phyloP scores from a whole-genome alignment of 495 filamentous ascomycete genomes.

The Viridothelium virens region DNA sequence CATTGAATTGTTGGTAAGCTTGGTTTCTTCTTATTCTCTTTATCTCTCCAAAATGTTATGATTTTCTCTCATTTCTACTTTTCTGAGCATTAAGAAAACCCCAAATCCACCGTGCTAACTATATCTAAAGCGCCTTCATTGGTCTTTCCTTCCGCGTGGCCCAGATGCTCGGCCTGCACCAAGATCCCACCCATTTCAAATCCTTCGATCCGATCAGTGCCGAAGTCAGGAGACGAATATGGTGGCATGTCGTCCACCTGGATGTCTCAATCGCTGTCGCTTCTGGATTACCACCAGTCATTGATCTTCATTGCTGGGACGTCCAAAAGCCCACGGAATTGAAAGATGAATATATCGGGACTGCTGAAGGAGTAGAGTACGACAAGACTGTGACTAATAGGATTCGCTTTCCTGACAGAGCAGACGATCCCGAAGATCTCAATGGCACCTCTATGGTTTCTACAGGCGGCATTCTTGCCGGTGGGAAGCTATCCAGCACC shows the following conservation, averaged over 20 bases:
- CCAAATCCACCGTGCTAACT: not conserved
- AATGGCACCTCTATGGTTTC: conserved; percentile 3
- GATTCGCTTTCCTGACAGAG: not conserved
- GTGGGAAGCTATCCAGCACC: conserved; percentile 4
- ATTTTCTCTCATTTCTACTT: not conserved
- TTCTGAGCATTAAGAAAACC: not conserved
- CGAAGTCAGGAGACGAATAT: conserved; percentile 21
- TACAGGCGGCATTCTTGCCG: conserved; percentile 2
- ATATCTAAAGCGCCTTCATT: conserved; percentile 12
- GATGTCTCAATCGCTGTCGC: conserved; percentile 18
- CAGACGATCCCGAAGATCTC: not conserved
- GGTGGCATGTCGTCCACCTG: conserved; percentile 22
- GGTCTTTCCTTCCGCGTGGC: conserved; percentile 21
- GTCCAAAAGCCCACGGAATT: conserved; percentile 18
- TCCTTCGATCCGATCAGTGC: conserved; percentile 10
- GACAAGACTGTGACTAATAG: not conserved
- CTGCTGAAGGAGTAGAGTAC: conserved; percentile 11
- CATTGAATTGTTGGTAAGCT: conserved; percentile 12
- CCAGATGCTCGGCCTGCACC: conserved; percentile 23
- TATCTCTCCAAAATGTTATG: too few relatives aligned
- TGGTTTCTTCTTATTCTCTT: not conserved
- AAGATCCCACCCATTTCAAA: conserved; percentile 17
- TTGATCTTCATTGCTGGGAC: conserved; percentile 16
- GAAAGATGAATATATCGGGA: conserved; percentile 23
- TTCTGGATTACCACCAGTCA: conserved; percentile 20